A percentile compares a stretch with the other conserved stretches of the same genome.
Evolutionary conservation across 257 asterid genomes (phyloP).

Genomic region (Nicotiana tomentosiformis): DNA sequence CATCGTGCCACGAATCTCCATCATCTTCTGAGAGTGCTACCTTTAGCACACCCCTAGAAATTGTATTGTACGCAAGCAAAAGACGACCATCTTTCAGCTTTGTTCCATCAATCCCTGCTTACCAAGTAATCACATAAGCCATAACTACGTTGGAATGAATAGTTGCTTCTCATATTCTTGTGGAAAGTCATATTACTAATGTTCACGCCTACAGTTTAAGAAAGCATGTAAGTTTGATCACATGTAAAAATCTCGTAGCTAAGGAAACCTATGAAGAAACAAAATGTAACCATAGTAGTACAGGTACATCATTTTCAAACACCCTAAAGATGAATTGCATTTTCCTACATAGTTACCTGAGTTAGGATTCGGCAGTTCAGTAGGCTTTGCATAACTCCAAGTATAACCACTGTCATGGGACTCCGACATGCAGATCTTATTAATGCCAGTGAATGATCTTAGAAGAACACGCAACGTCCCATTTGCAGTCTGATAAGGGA

Average conservation of each 20-base stretch:
- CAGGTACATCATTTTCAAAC: not conserved
- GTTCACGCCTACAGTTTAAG: not conserved
- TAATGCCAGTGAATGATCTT: conserved; percentile 62
- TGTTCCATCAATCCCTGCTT: conserved; percentile 85
- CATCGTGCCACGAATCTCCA: conserved; percentile 84
- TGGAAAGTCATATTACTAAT: not conserved
- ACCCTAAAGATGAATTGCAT: not conserved
- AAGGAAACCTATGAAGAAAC: not conserved
- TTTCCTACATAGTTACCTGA: conserved; percentile 46
- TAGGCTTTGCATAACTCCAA: conserved; percentile 80
- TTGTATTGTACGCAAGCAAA: conserved; percentile 74
- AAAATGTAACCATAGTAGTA: not conserved
- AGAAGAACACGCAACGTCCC: conserved; percentile 70
- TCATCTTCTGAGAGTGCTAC: conserved; percentile 71
- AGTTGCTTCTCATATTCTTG: not conserved
- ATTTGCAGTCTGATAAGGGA: conserved; percentile 71
- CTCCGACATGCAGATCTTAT: conserved; percentile 77
- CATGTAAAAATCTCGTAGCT: not conserved
- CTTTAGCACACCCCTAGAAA: conserved; percentile 77
- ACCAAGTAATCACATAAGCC: not conserved
- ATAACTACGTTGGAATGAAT: not conserved
- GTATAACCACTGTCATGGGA: conserved; percentile 77
- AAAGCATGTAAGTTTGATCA: not conserved
- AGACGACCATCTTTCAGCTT: conserved; percentile 75
- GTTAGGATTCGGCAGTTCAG: conserved; percentile 82